These are phyloP conservation scores for Rhodotorula sp. DNA, from an alignment of 1,284 basidiomycete species.

Conservation along the genomic window DNA sequence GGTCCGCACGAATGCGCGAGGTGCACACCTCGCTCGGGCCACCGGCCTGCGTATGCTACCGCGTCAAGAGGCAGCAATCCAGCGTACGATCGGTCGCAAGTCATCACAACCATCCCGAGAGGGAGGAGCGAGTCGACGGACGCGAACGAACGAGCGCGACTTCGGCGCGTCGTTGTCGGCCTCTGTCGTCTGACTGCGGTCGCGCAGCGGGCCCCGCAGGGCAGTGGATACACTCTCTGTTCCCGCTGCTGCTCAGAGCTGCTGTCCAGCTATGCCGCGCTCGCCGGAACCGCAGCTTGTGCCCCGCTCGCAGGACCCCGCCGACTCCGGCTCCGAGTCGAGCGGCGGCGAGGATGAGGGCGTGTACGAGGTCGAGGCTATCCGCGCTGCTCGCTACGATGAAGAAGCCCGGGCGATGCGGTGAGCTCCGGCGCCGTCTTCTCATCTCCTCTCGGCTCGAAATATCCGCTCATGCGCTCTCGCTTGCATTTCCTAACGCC, in stretches of 20 bases:
- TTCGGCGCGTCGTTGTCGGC: no score
- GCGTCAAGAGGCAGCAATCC: no score
- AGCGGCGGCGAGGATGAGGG: constrained; percentile 1
- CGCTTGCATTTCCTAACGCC: neutral
- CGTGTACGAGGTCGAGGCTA: constrained; percentile 28
- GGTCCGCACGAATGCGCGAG: no score
- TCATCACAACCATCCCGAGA: no score
- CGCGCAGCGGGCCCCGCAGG: neutral
- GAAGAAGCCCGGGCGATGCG: neutral
- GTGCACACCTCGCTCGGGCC: no score
- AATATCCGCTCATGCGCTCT: neutral
- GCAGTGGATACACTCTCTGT: neutral
- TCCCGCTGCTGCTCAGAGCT: no score
- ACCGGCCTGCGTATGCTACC: no score
- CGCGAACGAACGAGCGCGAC: no score
- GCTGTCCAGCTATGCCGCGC: neutral
- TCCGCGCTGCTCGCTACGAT: constrained; percentile 20
- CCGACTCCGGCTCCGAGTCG: neutral
- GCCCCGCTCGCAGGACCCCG: neutral
- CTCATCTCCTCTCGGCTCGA: neutral
- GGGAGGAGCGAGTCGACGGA: no score
- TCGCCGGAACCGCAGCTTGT: constrained; percentile 11
- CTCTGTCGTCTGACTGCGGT: no score
- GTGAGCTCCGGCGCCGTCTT: neutral
- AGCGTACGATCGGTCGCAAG: no score